Base-by-base conservation (phyloP, 768 basidiomycete species). In the Xanthoconium stramineum region DNA sequence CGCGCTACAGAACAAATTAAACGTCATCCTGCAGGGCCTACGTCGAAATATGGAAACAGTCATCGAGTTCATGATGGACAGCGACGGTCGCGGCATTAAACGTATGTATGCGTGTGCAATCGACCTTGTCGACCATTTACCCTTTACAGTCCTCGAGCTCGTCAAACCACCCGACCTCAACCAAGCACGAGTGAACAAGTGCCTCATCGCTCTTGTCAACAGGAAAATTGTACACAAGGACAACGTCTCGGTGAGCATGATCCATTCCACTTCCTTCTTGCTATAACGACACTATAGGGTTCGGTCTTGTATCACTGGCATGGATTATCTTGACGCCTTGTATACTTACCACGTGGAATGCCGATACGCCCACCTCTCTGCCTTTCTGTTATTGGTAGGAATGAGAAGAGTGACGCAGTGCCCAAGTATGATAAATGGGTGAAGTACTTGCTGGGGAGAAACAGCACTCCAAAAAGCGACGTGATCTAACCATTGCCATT, bases 151-250 rank as follows among this genome's bases (percentile, higher is more conserved):
- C 24, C 72, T 80, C 32, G 89, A 92, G 53, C 78, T 95, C 52
- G 81, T 94, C 62, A 79, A 78, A 40, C 85, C 85, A 3, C 91
- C 92, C 0, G 90, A 93, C 59, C 80, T 96, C 37, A 91, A 86
- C 50, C 94, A 96, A 75, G 89, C 93, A 9, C 81, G 90, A 42
- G 94, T 93, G 40, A 96, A 97, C 71, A 95, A 93, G 69, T 96
- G 93, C 62, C 78, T 98, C 37, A 93, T 98, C 50, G 91, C 93
- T 2, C 76, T 98, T 8, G 93, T 95, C 5, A 88, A 88, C 66
- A 80, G 91, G 47, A 96, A 95, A 67, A 80, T 91, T 19, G 89
- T 94, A 1, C 77, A 76, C 53, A 95, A 94, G 70, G 85, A 89
- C 42, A 89, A 78, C 47, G 75, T 74, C 47, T 81, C 84, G 3